Conservation (phyloP, 208 protist genomes). For the Leishmania tarentolae region DNA sequence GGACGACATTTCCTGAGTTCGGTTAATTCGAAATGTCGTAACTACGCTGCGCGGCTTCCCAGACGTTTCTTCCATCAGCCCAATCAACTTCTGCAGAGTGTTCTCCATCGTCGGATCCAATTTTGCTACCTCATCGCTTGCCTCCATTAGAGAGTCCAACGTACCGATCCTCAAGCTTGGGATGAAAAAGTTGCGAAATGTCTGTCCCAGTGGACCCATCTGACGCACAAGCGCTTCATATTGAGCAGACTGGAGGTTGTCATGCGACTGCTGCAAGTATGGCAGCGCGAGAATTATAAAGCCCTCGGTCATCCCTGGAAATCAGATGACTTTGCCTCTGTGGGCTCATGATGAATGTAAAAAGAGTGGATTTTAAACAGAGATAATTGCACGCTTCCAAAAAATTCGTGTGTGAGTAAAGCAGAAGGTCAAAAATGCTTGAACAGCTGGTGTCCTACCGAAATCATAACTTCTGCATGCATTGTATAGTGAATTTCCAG, state of each 20-base stretch:
- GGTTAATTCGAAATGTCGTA: constrained; percentile 84
- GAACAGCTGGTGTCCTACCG: not conserved
- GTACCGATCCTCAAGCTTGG: constrained; percentile 85
- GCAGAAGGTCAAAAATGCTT: not conserved
- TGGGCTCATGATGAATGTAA: not conserved
- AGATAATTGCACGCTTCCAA: not conserved
- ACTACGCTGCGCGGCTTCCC: constrained; percentile 73
- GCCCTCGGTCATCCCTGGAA: constrained; percentile 70
- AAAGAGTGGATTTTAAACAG: no score
- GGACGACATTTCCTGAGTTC: constrained; percentile 84
- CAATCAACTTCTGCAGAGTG: constrained; percentile 78
- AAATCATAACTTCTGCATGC: not conserved
- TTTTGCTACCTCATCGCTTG: constrained; percentile 87
- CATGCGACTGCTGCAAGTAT: constrained; percentile 67
- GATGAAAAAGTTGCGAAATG: constrained; percentile 79
- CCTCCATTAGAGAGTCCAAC: constrained; percentile 89
- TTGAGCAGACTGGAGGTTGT: constrained; percentile 67
- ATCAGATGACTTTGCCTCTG: constrained; percentile 3
- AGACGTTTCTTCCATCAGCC: constrained; percentile 83
- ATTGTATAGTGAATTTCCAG: not conserved
- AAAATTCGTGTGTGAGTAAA: not conserved
- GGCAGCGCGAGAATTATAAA: constrained; percentile 84
- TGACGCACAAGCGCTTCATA: constrained; percentile 70
- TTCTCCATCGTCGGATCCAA: constrained; percentile 79
- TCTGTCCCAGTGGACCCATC: constrained; percentile 71